A percentile compares a stretch with the other conserved stretches of the same genome.
phyloP scores from a whole-genome alignment of 306 rosid genomes.

The Rosa multiflora region DNA sequence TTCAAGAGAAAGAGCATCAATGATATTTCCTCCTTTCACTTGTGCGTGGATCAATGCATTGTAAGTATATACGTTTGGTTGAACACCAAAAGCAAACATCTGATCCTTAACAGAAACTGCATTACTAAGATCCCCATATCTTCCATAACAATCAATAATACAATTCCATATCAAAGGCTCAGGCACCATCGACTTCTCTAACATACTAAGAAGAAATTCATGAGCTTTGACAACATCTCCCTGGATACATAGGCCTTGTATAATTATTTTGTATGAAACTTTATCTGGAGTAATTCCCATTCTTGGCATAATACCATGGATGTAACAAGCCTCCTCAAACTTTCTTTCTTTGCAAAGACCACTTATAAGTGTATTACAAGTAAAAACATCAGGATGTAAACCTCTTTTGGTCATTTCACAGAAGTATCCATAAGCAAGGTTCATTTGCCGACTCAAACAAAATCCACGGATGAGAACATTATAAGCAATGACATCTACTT shows the following conservation, averaged over 20 bases:
- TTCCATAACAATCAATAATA: slow-evolving; percentile 63
- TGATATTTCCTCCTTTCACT: slow-evolving; percentile 50
- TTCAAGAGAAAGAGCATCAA: slow-evolving; percentile 57
- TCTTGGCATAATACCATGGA: slow-evolving; percentile 67
- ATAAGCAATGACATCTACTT: slow-evolving; percentile 65
- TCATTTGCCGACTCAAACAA: slow-evolving; percentile 48
- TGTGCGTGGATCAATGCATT: slow-evolving; percentile 77
- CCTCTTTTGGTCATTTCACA: slow-evolving; percentile 89
- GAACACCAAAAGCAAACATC: slow-evolving; percentile 64
- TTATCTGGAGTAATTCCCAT: slow-evolving; percentile 68
- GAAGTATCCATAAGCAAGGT: slow-evolving; percentile 53
- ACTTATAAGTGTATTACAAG: slow-evolving; percentile 71
- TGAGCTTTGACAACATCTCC: slow-evolving; percentile 58
- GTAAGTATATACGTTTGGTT: slow-evolving; percentile 72
- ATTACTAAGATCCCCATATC: slow-evolving; percentile 51
- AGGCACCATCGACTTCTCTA: slow-evolving; percentile 55
- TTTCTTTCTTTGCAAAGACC: slow-evolving; percentile 66
- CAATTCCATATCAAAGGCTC: slow-evolving; percentile 65
- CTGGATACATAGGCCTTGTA: slow-evolving; percentile 60
- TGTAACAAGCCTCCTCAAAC: slow-evolving; percentile 56
- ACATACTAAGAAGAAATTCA: slow-evolving; percentile 51
- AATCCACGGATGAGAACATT: slow-evolving; percentile 83
- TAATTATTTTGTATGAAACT: slow-evolving; percentile 60
- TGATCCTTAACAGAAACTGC: slow-evolving; percentile 55
- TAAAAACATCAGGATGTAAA: slow-evolving; percentile 63